Base-by-base conservation (phyloP, 2,329 filamentous ascomycete genomes). In the Leptodontidium sp. region DNA sequence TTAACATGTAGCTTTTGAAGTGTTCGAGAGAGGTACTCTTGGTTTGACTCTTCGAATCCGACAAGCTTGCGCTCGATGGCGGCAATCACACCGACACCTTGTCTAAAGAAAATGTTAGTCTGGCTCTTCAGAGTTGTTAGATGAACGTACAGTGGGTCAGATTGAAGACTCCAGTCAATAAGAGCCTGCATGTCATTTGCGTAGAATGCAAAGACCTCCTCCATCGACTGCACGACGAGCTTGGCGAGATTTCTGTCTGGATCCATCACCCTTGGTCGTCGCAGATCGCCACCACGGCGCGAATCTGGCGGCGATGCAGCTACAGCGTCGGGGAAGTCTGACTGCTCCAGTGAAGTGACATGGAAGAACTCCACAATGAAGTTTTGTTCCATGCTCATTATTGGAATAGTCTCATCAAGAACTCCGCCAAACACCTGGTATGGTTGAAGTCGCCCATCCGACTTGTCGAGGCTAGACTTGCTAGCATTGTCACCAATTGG, bases 351-450 rank as follows among this genome's bases (percentile, higher is more conserved):
- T 1, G 93, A 97, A n/a, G 91, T 93, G 32, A 96, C 89, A 75
- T 98, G 95, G 86, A 98, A 98, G 79, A 98, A 96, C 74, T 97
- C 93, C n/a, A 97, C 90, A 61, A 98, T 85, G 78, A 98, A 99
- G 78, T 98, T 98, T 79, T 99, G 95, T 81, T 99, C 96, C 79
- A 95, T 94, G 74, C 93, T 90, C 68, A 98, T 90, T 66, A 97
- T 85, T 6, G 91, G 93, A 55, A 94, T 82, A 72, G 96, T 88
- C 75, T 98, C 93, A 67, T 96, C 91, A 70, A 98, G 82, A 14
- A 93, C 89, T 47, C 90, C 90, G 0, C 88, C 85, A 79, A 98
- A 97, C 2, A 93, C 89, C 79, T 97, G 94, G 74, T 90, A 95
- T 0, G 93, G 89, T 73, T 92, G 86, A 68, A 91, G 86, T 75